Evolutionary conservation across 2,329 filamentous ascomycete species (phyloP).

Genomic region (Dryadomyces quercivorus): DNA sequence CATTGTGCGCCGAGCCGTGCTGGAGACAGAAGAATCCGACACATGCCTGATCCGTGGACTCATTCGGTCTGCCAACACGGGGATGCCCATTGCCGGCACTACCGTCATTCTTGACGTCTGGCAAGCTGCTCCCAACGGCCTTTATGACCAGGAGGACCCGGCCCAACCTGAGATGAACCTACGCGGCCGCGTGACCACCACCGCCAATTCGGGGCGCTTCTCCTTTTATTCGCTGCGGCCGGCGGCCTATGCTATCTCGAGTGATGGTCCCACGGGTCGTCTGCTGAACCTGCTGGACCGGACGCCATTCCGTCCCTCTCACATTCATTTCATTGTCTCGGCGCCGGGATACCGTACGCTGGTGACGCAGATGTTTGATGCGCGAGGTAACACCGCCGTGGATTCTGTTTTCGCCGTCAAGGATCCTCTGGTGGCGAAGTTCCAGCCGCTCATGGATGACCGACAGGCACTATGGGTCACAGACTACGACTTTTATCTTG

Average conservation of each 20-base stretch:
- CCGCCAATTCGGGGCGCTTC: slow-evolving; percentile 49
- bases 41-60: slow-evolving; percentile 34
- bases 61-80: slow-evolving; percentile 41
- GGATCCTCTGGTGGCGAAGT: slow-evolving; percentile 18
- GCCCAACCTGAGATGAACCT: slow-evolving; percentile 62
- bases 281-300: slow-evolving; percentile 22
- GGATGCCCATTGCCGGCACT: slow-evolving; percentile 36
- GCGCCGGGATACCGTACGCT: slow-evolving; percentile 46
- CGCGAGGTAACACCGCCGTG: slow-evolving; percentile 27
- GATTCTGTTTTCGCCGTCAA: slow-evolving; percentile 25
- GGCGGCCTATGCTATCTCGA: slow-evolving; percentile 36
- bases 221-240: slow-evolving; percentile 48
- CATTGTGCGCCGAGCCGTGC: slow-evolving; percentile 27
- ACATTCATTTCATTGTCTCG: slow-evolving; percentile 28
- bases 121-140: slow-evolving; percentile 48
- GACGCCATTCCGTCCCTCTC: slow-evolving; percentile 23
- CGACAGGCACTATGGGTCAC: neutral
- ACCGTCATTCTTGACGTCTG: slow-evolving; percentile 50
- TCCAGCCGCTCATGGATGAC: slow-evolving; percentile 10
- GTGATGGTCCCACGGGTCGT: slow-evolving; percentile 22
- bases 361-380: slow-evolving; percentile 54
- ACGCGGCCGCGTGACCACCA: slow-evolving; percentile 58
- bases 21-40: slow-evolving; percentile 11
- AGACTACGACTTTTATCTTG: neutral
- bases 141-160: slow-evolving; percentile 21